Conservation (phyloP, 768 basidiomycete genomes). For the Lentinula boryana region DNA sequence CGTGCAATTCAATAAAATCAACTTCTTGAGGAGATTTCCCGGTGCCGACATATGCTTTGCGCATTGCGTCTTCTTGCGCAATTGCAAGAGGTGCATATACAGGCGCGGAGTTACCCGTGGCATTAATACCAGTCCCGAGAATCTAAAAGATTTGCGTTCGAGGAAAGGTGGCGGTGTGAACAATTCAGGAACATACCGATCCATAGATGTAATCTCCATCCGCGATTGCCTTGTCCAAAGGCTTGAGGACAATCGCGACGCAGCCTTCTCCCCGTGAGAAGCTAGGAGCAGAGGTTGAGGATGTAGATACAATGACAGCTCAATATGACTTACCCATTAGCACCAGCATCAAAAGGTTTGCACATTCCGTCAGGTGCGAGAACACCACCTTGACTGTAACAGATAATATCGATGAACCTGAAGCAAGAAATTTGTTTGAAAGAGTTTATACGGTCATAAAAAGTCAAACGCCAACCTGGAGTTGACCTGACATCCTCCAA, state of each 20-base stretch:
- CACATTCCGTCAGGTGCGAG: conserved; percentile 35
- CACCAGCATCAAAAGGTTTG: conserved; percentile 38
- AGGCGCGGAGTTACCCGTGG: conserved; percentile 28
- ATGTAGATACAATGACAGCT: conserved; percentile 32
- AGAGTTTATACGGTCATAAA: conserved; percentile 1
- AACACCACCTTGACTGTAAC: conserved; percentile 32
- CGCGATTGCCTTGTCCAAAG: conserved; percentile 27
- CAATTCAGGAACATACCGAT: conserved; percentile 21
- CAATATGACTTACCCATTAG: conserved; percentile 30
- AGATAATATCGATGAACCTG: conserved; percentile 29
- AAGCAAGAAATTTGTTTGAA: conserved; percentile 21
- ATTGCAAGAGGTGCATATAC: conserved; percentile 30
- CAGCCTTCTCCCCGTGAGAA: conserved; percentile 34
- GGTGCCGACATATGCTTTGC: conserved; percentile 24
- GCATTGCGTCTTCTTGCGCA: conserved; percentile 31
- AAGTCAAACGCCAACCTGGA: conserved; percentile 21
- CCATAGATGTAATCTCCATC: conserved; percentile 36
- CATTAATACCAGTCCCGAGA: conserved; percentile 33
- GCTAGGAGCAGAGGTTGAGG: conserved; percentile 33
- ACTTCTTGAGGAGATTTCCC: conserved; percentile 29
- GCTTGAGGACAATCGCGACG: conserved; percentile 33
- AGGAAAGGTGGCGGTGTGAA: not conserved
- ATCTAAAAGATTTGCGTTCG: conserved; percentile 21
- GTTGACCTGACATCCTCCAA: conserved; percentile 39
- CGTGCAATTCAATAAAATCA: conserved; percentile 45